Percentiles rank a stretch among this genome's conserved stretches.
Evolutionary conservation across 345 rosid genomes (phyloP).

Genomic region (Jatropha curcas): DNA sequence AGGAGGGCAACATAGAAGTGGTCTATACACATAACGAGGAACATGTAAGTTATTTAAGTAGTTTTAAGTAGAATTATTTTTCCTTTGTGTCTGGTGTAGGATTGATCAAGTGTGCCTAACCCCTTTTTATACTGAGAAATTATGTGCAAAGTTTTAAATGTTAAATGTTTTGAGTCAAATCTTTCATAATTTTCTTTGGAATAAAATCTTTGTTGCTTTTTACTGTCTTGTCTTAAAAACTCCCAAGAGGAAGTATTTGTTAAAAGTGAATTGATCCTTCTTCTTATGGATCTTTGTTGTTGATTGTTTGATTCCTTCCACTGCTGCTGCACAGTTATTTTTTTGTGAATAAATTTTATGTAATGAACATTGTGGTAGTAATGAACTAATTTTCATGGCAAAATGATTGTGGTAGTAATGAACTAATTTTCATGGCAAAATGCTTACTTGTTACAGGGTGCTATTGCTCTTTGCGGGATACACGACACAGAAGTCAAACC

Average conservation of each 20-base stretch:
- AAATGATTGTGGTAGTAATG: too few relatives aligned
- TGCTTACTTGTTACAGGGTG: constrained; percentile 14
- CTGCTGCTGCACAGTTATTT: too few relatives aligned
- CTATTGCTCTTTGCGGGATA: constrained; percentile 12
- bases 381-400: not conserved
- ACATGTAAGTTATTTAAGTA: constrained; percentile 2
- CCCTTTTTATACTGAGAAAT: not conserved
- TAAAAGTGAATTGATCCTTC: not conserved
- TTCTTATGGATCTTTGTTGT: not conserved
- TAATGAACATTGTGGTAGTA: too few relatives aligned
- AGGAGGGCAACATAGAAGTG: constrained; percentile 22
- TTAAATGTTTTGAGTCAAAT: not conserved
- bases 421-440: not conserved
- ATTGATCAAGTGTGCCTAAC: not conserved
- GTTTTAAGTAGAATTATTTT: not conserved
- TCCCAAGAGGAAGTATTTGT: not conserved
- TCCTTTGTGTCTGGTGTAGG: not conserved
- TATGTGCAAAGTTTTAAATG: not conserved
- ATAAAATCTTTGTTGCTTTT: too few relatives aligned
- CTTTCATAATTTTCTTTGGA: too few relatives aligned
- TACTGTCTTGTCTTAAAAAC: too few relatives aligned
- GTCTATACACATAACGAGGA: constrained; percentile 7
- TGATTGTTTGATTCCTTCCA: too few relatives aligned
- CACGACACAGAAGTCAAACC: constrained; percentile 25
- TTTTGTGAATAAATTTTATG: too few relatives aligned